Evolutionary conservation across 2,329 filamentous ascomycete species (phyloP).

Genomic region (Trichoderma polysporum): DNA sequence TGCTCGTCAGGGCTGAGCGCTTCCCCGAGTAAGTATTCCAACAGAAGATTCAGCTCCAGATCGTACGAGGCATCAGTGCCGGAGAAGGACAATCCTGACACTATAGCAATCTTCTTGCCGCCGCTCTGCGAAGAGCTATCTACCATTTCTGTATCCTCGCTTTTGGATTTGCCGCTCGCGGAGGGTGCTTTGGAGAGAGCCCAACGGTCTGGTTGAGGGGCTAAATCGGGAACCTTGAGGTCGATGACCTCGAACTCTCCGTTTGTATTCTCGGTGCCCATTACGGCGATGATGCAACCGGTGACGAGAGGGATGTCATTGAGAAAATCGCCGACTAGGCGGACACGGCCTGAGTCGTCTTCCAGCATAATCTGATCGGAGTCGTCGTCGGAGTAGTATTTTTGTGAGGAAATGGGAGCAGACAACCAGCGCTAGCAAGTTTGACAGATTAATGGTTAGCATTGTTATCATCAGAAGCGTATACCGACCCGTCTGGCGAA

Average conservation of each 20-base stretch:
- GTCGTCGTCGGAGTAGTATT: slow-evolving; percentile 66
- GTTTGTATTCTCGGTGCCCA: slow-evolving; percentile 89
- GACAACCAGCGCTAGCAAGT: slow-evolving; percentile 80
- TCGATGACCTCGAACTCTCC: slow-evolving; percentile 93
- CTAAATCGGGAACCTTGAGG: slow-evolving; percentile 81
- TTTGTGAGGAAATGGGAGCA: slow-evolving; percentile 72
- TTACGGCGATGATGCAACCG: slow-evolving; percentile 87
- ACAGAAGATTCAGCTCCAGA: slow-evolving; percentile 72
- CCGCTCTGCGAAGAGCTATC: not conserved
- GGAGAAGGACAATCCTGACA: slow-evolving; percentile 84
- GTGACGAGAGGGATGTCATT: slow-evolving; percentile 75
- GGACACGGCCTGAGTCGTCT: slow-evolving; percentile 88
- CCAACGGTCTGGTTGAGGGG: slow-evolving; percentile 81
- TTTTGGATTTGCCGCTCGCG: slow-evolving; percentile 35
- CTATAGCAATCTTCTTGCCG: slow-evolving; percentile 70
- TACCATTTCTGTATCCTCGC: slow-evolving; percentile 57
- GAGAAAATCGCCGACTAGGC: slow-evolving; percentile 71
- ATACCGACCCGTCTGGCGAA: not conserved
- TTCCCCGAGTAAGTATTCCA: slow-evolving; percentile 88
- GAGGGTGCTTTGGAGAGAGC: slow-evolving; percentile 55
- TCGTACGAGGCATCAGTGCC: slow-evolving; percentile 70
- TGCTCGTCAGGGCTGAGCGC: slow-evolving; percentile 62
- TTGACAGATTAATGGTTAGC: not conserved
- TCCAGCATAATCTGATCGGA: slow-evolving; percentile 80
- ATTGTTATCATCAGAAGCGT: not conserved